Evolutionary conservation across 495 filamentous ascomycete genomes (phyloP).

Genomic region (Penicillium taxi): DNA sequence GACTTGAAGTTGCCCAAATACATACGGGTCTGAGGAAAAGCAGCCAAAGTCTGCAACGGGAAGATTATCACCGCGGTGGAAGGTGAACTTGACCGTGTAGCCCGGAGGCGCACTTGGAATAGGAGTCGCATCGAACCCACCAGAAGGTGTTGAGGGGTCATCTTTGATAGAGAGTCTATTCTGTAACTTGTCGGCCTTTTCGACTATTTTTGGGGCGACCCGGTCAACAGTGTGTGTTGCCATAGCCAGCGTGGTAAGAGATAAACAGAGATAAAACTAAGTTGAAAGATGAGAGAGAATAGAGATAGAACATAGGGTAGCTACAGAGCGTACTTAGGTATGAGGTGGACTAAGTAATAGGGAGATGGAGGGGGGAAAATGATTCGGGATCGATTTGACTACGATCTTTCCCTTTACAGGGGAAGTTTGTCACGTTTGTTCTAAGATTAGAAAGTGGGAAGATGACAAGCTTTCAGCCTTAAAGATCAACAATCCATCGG

Average conservation of each 20-base stretch:
- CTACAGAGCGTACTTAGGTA: not conserved
- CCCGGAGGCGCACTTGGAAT: constrained; percentile 64
- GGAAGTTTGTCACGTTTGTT: too few species aligned
- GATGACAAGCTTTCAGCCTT: too few species aligned
- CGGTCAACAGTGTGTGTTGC: constrained; percentile 25
- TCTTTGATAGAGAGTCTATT: constrained; percentile 33
- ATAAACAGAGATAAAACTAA: not conserved
- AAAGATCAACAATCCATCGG: too few species aligned
- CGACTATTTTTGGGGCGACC: constrained; percentile 43
- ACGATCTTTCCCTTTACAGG: too few species aligned
- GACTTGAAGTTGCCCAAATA: constrained; percentile 58
- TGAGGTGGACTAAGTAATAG: not conserved
- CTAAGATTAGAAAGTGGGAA: too few species aligned
- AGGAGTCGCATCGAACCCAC: constrained; percentile 72
- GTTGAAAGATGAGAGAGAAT: not conserved
- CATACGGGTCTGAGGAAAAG: constrained; percentile 77
- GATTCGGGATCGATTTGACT: too few species aligned
- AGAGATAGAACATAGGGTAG: constrained; percentile 1
- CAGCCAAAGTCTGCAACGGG: constrained; percentile 72
- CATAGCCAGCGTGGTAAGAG: constrained; percentile 12
- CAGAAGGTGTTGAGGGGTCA: constrained; percentile 46
- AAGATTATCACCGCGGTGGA: constrained; percentile 71
- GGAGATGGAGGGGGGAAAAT: not conserved
- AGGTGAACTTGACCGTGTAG: constrained; percentile 77
- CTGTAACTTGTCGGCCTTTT: constrained; percentile 52